These are phyloP conservation scores for Flagelloscypha sp. DNA, from an alignment of 768 basidiomycete species.

Conservation along the genomic window DNA sequence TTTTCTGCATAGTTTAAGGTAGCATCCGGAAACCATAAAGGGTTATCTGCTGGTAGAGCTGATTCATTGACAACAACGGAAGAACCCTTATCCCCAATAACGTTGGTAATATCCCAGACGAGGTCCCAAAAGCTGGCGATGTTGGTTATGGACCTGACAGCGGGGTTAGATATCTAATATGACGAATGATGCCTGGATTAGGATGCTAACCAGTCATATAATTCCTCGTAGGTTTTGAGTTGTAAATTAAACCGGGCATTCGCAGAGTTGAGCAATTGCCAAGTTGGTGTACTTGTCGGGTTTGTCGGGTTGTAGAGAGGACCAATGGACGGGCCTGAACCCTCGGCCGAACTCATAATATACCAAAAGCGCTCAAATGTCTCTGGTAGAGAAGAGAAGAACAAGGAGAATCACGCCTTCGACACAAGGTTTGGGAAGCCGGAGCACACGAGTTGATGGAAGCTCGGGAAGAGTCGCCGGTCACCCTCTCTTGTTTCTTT, in stretches of 20 bases:
- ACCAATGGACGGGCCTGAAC: slow-evolving; percentile 10
- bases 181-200: too few relatives aligned
- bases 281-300: slow-evolving; percentile 35
- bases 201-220: slow-evolving; percentile 70
- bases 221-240: slow-evolving; percentile 50
- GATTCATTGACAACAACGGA: slow-evolving; percentile 49
- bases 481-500: neutral
- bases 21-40: slow-evolving; percentile 63
- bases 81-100: slow-evolving; percentile 55
- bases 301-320: slow-evolving; percentile 38
- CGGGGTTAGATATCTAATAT: too few relatives aligned
- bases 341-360: neutral
- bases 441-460: slow-evolving; percentile 1
- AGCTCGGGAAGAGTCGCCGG: neutral
- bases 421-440: neutral
- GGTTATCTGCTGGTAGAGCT: slow-evolving; percentile 51
- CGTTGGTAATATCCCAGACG: slow-evolving; percentile 62
- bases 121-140: slow-evolving; percentile 61
- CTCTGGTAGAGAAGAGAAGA: slow-evolving; percentile 1
- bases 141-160: slow-evolving; percentile 41
- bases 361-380: neutral
- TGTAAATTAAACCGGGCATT: slow-evolving; percentile 38
- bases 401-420: slow-evolving; percentile 3
- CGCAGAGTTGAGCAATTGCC: slow-evolving; percentile 40
- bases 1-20: slow-evolving; percentile 78